A percentile compares a stretch with the other conserved stretches of the same genome.
phyloP scores from a whole-genome alignment of 768 basidiomycete species.

The Serendipita vermifera region DNA sequence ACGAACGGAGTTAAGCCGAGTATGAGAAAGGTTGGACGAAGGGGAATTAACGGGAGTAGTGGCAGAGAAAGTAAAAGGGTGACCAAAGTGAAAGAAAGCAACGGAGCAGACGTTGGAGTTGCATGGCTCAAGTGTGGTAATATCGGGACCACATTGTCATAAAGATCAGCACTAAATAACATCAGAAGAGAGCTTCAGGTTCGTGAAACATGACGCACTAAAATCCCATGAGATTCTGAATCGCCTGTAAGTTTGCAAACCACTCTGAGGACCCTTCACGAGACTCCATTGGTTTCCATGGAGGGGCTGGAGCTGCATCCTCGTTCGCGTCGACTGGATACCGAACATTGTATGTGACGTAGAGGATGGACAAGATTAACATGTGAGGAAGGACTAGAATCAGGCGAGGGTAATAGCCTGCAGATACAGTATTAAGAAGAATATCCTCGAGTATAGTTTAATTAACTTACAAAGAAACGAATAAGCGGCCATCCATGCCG shows the following conservation, averaged over 20 bases:
- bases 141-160: constrained; percentile 42
- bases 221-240: constrained; percentile 83
- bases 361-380: constrained; percentile 47
- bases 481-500: constrained; percentile 63
- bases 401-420: constrained; percentile 68
- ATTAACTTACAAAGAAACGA: constrained; percentile 59
- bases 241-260: constrained; percentile 77
- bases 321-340: constrained; percentile 16
- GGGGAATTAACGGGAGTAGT: constrained; percentile 24
- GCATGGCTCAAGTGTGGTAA: constrained; percentile 37
- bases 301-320: constrained; percentile 25
- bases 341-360: constrained; percentile 45
- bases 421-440: neutral
- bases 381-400: constrained; percentile 57
- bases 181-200: neutral
- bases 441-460: neutral
- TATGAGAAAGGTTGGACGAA: constrained; percentile 23
- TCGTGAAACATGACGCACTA: constrained; percentile 34
- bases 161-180: constrained; percentile 41
- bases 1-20: constrained; percentile 40
- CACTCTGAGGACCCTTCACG: constrained; percentile 62
- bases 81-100: constrained; percentile 38
- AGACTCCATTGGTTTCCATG: constrained; percentile 20
- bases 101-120: constrained; percentile 40
- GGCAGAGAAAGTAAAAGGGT: constrained; percentile 28